These are phyloP conservation scores for Corrigiola litoralis DNA, from an alignment of 179 eudicot species.

Conservation along the genomic window DNA sequence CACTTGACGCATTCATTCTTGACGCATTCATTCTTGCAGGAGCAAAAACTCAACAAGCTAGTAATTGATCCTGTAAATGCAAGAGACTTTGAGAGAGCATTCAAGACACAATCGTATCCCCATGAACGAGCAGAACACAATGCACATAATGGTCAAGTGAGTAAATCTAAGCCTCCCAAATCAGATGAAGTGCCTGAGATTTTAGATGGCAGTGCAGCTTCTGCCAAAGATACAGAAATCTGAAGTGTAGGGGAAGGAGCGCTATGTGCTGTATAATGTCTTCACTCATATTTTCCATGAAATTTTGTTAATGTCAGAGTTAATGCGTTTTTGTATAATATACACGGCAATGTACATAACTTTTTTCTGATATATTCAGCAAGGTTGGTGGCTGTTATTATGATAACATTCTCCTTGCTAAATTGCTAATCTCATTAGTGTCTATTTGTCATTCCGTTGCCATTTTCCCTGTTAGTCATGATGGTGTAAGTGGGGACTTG, in stretches of 20 bases:
- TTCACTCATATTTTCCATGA: too few relatives aligned
- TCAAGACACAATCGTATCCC: conserved; percentile 44
- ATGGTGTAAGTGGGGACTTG: too few relatives aligned
- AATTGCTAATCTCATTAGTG: too few relatives aligned
- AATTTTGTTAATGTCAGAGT: conserved; percentile 3
- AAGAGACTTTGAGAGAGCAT: conserved; percentile 77
- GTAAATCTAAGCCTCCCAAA: conserved; percentile 38
- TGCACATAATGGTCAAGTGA: conserved; percentile 30
- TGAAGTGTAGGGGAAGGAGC: not conserved
- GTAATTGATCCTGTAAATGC: conserved; percentile 71
- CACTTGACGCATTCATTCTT: too few relatives aligned
- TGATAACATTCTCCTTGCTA: too few relatives aligned
- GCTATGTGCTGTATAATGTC: not conserved
- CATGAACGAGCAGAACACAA: conserved; percentile 44
- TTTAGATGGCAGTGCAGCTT: conserved; percentile 32
- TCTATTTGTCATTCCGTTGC: too few relatives aligned
- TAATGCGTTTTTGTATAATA: too few relatives aligned
- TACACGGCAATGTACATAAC: too few relatives aligned
- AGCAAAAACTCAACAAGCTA: conserved; percentile 62
- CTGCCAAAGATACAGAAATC: conserved; percentile 37
- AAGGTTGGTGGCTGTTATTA: too few relatives aligned
- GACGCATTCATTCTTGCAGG: conserved; percentile 35
- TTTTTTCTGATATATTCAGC: too few relatives aligned
- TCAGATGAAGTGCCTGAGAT: conserved; percentile 35
- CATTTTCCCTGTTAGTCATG: too few relatives aligned